Evolutionary conservation across 768 basidiomycete genomes (phyloP).

Genomic region (Boletus rufocinnamomeus): DNA sequence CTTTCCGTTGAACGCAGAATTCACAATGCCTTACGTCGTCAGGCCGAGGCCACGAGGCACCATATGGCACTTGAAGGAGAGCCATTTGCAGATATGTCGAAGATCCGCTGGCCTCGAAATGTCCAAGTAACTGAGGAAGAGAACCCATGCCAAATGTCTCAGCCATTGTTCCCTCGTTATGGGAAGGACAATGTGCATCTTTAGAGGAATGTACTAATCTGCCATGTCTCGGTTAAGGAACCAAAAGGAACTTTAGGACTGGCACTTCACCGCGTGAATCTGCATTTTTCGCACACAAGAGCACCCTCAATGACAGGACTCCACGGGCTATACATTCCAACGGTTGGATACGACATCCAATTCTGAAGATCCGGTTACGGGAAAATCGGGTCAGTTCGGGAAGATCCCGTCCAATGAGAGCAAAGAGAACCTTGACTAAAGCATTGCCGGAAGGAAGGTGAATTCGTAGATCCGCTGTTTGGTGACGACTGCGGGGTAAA

Average conservation of each 20-base stretch:
- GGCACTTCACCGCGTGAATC: slow-evolving; percentile 25
- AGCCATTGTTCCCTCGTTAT: slow-evolving; percentile 35
- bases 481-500: slow-evolving; percentile 18
- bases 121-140: slow-evolving; percentile 10
- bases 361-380: slow-evolving; percentile 29
- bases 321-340: slow-evolving; percentile 14
- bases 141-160: slow-evolving; percentile 17
- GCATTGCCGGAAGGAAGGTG: slow-evolving; percentile 1
- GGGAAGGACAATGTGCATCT: slow-evolving; percentile 33
- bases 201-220: slow-evolving; percentile 22
- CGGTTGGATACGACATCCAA: slow-evolving; percentile 9
- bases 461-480: slow-evolving; percentile 3
- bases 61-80: slow-evolving; percentile 16
- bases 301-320: slow-evolving; percentile 2
- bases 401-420: slow-evolving; percentile 25
- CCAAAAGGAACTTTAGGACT: slow-evolving; percentile 8
- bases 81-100: slow-evolving; percentile 20
- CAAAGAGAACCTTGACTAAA: not conserved
- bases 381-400: slow-evolving; percentile 19
- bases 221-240: slow-evolving; percentile 26
- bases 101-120: slow-evolving; percentile 16
- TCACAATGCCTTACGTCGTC: slow-evolving; percentile 9
- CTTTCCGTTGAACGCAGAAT: slow-evolving; percentile 13
- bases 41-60: slow-evolving; percentile 20
- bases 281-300: slow-evolving; percentile 19